Conservation (phyloP, 108 stramenopile genomes). For the Conticribra guillardii region DNA sequence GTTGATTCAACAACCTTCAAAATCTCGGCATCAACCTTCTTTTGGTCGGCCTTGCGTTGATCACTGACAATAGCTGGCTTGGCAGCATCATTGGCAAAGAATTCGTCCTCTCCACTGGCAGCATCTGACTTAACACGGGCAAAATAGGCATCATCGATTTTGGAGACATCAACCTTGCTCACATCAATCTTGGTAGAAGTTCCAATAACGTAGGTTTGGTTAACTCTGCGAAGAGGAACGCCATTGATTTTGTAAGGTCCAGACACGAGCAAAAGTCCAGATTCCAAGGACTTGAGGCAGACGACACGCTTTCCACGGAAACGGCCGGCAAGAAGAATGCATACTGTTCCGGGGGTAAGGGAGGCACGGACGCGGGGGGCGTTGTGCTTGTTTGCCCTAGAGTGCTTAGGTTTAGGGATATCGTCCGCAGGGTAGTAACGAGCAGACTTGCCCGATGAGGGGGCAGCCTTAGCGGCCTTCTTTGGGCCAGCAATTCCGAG, state of each 20-base stretch:
- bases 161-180: conserved; percentile 82
- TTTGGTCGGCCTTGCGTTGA: conserved; percentile 94
- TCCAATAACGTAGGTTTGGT: conserved; percentile 99
- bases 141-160: conserved; percentile 93
- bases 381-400: conserved; percentile 76
- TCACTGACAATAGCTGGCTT: conserved; percentile 89
- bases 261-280: conserved; percentile 96
- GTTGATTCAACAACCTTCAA: conserved; percentile 74
- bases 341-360: conserved; percentile 97
- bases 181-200: conserved; percentile 97
- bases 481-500: conserved; percentile 59
- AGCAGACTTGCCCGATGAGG: conserved; percentile 52
- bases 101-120: conserved; percentile 83
- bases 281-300: conserved; percentile 95
- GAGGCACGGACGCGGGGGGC: conserved; percentile 93
- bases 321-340: conserved; percentile 98
- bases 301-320: conserved; percentile 99
- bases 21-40: conserved; percentile 91
- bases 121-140: conserved; percentile 65
- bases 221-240: conserved; percentile 97
- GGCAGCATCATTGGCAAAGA: conserved; percentile 88
- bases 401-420: conserved; percentile 66
- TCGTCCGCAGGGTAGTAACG: conserved; percentile 97
- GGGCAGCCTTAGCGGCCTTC: conserved; percentile 57
- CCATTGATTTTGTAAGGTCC: conserved; percentile 99